Conservation (phyloP, 1,284 basidiomycete species). For the Pseudozyma pruni region DNA sequence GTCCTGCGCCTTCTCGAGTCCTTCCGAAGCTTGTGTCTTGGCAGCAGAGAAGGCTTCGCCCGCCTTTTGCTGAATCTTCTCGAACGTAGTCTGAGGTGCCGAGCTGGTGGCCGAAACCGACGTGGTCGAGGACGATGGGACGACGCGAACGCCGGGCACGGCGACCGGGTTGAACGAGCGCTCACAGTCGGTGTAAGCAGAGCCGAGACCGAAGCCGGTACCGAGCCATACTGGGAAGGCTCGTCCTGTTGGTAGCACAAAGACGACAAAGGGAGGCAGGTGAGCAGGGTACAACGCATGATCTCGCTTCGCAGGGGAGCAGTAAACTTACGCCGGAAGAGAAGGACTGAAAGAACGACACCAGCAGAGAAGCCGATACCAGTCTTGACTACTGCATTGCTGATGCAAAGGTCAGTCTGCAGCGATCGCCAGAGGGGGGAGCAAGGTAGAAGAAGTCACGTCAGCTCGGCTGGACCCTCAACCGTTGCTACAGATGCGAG, state of each 20-base stretch:
- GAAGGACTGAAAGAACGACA: conserved; percentile 90
- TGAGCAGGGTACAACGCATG: not conserved
- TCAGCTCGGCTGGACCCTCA: not conserved
- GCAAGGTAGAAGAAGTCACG: not conserved
- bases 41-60: conserved; percentile 60
- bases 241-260: conserved; percentile 75
- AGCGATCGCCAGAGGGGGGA: not conserved
- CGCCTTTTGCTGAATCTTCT: conserved; percentile 60
- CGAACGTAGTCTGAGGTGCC: conserved; percentile 53
- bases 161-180: conserved; percentile 93
- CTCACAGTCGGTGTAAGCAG: conserved; percentile 94
- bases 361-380: conserved; percentile 94
- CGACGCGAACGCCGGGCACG: conserved; percentile 86
- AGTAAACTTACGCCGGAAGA: conserved; percentile 86
- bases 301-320: too few species aligned
- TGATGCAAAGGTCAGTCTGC: conserved; percentile 68
- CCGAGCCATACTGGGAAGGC: conserved; percentile 94
- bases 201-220: conserved; percentile 84
- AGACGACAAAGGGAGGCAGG: conserved; percentile 18
- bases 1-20: conserved; percentile 49
- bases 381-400: conserved; percentile 74
- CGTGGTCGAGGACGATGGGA: conserved; percentile 69
- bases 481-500: not conserved
- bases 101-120: conserved; percentile 41
- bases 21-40: conserved; percentile 44